A percentile compares a stretch with the other conserved stretches of the same genome.
Conservation (phyloP, 129 eudicot genomes). For the Flaveria linearis region DNA sequence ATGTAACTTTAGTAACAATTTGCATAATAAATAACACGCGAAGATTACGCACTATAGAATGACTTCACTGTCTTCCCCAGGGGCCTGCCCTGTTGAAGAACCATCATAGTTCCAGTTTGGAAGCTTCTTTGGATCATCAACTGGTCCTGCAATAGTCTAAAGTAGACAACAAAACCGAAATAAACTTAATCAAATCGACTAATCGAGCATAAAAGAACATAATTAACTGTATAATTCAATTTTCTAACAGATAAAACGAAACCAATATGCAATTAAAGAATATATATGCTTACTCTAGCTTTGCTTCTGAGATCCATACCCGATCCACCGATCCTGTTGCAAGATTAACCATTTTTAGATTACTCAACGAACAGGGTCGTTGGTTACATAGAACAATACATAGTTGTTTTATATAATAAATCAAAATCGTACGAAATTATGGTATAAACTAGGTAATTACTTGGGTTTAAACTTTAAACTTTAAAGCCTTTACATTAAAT, state of each 20-base stretch:
- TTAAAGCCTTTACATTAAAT: no score
- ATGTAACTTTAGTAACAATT: neutral
- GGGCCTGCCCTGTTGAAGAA: slow-evolving; percentile 90
- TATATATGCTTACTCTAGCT: slow-evolving; percentile 65
- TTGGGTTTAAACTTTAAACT: no score
- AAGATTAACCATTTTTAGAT: slow-evolving; percentile 21
- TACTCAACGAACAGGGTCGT: neutral
- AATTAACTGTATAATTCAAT: neutral
- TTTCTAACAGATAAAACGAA: neutral
- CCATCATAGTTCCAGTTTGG: slow-evolving; percentile 96
- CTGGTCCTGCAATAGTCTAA: slow-evolving; percentile 76
- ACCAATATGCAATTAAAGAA: neutral
- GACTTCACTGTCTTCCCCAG: slow-evolving; percentile 95
- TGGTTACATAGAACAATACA: no score
- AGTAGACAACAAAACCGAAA: neutral
- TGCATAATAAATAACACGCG: neutral
- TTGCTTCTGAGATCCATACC: slow-evolving; percentile 90
- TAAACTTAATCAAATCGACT: neutral
- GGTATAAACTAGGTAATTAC: no score
- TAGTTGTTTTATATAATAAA: no score
- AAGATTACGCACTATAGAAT: slow-evolving; percentile 62
- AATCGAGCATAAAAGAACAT: neutral
- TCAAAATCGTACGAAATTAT: no score
- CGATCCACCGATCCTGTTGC: slow-evolving; percentile 87
- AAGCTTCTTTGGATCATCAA: slow-evolving; percentile 62